A percentile compares a stretch with the other conserved stretches of the same genome.
These are phyloP conservation scores for Jackrogersella minutella DNA, from an alignment of 495 filamentous ascomycete species.

Conservation along the genomic window DNA sequence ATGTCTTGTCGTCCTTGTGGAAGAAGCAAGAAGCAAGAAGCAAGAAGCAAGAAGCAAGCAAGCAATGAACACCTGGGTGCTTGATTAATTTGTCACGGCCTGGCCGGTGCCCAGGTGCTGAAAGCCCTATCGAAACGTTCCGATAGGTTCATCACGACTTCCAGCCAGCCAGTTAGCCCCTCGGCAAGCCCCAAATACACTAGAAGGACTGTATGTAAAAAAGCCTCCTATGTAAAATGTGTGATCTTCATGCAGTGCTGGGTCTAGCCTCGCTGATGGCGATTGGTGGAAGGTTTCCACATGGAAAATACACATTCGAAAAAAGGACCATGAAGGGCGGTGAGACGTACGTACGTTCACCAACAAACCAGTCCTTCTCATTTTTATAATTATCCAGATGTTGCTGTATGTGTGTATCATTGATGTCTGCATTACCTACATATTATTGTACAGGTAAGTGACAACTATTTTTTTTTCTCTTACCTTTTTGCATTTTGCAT, in stretches of 20 bases:
- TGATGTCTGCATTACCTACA: not conserved
- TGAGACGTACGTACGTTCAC: conserved; percentile 6
- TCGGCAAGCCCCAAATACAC: not conserved
- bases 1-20: not conserved
- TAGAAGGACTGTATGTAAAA: not conserved
- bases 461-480: not conserved
- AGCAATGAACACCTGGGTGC: not conserved
- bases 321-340: conserved; percentile 17
- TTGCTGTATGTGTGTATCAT: not conserved
- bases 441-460: not conserved
- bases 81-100: conserved; percentile 1
- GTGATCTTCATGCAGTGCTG: conserved; percentile 24
- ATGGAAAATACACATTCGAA: conserved; percentile 1
- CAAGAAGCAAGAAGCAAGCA: not conserved
- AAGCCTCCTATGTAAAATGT: conserved; percentile 1
- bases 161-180: conserved; percentile 13
- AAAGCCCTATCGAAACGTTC: not conserved
- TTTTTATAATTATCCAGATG: not conserved
- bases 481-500: conserved; percentile 9
- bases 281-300: too few species aligned
- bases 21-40: too few species aligned
- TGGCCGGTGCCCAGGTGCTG: conserved; percentile 1
- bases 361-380: not conserved
- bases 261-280: conserved; percentile 16
- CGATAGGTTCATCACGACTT: conserved; percentile 7